Base-by-base conservation (phyloP, 2,329 filamentous ascomycete species). In the Cylindrodendrum hubeiense region DNA sequence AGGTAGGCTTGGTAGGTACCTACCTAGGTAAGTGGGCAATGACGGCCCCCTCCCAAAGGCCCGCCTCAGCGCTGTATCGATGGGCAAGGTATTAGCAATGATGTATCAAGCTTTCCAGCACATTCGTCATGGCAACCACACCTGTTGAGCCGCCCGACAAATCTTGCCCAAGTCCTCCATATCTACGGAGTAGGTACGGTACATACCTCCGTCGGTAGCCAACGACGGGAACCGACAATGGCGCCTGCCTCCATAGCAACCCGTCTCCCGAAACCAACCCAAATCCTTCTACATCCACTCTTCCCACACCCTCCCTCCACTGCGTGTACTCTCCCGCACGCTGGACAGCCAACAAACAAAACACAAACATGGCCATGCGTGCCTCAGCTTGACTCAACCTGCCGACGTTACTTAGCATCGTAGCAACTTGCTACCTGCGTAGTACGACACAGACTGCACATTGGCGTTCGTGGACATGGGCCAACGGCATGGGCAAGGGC, bases 111-210 rank as follows among this genome's bases (percentile, higher is more conserved):
- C 54, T 67, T 71, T 58, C 46, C 60, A 60, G 33, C 56, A 60
- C n/a, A 49, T 72, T 73, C 56, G 69, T 73, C 71, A 72, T 68
- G 66, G 71, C 71, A 73, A 73, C 71, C 64, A 55, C 67, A 60
- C 61, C 54, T 58, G 56, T 58, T 46, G 58, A 69, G 52, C 66
- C 59, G 57, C 68, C 63, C 24, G 15, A 12, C 9, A 5, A 33
- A 37, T 39, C 24, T 52, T 21, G 24, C 47, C 37, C 37, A 39
- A 39, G 37, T 39, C 17, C 7, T n/a, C 37, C 15, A n/a, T n/a
- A 39, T 8, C 37, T 43, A 43, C n/a, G n/a, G n/a, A 19, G 41
- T 21, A 43, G 51, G 17, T 33, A 50, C 5, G 22, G 24, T 34
- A 34, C n/a, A 17, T 13, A 50, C n/a, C n/a, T n/a, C n/a, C n/a